A percentile compares a stretch with the other conserved stretches of the same genome.
phyloP scores from a whole-genome alignment of 176 grass and related monocot genomes.

The Aegilops tauschii region DNA sequence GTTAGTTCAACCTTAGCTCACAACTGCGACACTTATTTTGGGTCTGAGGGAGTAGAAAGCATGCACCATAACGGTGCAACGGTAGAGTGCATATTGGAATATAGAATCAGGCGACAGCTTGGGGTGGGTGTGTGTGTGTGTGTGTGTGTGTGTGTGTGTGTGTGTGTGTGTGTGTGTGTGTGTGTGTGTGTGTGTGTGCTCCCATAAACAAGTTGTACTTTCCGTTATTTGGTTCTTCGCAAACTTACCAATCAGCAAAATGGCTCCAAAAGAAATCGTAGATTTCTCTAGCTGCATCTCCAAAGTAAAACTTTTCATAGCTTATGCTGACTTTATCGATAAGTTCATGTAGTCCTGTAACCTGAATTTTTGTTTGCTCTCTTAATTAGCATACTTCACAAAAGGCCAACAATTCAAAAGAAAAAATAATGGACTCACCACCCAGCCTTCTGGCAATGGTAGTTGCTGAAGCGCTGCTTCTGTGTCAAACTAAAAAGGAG shows the following conservation, averaged over 20 bases:
- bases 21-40: too few relatives aligned
- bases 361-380: constrained; percentile 44
- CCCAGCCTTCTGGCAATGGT: constrained; percentile 91
- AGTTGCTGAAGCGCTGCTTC: constrained; percentile 67
- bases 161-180: too few relatives aligned
- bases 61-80: background rate
- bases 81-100: background rate
- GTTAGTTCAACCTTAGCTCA: too few relatives aligned
- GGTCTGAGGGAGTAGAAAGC: background rate
- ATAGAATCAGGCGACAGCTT: constrained; percentile 18
- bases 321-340: constrained; percentile 78
- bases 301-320: constrained; percentile 97
- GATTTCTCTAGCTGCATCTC: constrained; percentile 97
- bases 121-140: too few relatives aligned
- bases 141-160: too few relatives aligned
- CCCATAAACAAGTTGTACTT: background rate
- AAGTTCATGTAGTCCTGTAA: constrained; percentile 90
- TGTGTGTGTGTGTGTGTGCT: too few relatives aligned
- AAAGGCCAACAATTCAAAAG: constrained; percentile 27
- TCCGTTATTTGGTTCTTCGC: background rate
- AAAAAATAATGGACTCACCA: constrained; percentile 57
- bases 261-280: constrained; percentile 97
- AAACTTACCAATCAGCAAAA: constrained; percentile 96
- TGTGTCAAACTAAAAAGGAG: constrained; percentile 62
- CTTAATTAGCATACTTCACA: constrained; percentile 27